Evolutionary conservation across 2,329 filamentous ascomycete genomes (phyloP), one percentile per base, ranked within the genome.

Genomic region (Claviceps pazoutovae): DNA sequence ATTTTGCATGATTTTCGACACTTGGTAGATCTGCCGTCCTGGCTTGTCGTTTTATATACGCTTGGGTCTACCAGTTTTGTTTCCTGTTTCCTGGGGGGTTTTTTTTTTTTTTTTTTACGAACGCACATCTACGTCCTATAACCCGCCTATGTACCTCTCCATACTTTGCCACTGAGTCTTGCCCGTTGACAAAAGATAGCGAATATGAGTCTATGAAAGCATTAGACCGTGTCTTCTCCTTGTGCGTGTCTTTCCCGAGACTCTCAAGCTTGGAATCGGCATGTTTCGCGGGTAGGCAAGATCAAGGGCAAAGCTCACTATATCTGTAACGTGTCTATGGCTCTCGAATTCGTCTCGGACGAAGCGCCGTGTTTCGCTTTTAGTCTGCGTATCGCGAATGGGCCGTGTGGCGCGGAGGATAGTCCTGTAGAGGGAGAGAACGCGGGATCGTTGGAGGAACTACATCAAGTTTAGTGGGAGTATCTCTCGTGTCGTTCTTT

Each of bases 131-230:
- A 4, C 13, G 26, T 9, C 17, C 60, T 68, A 70, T 62, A 68
- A 64, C 53, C 64, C 61, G 56, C 58, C 62, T 57, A 70, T 65
- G 61, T 70, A 69, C 57, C 66, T 64, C 64, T 70, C 78, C 74
- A 82, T 81, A 50, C 64, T 71, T 58, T 83, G 77, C 79, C 80
- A 83, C 61, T 83, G 75, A 26, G 78, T 80, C 67, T 80, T 83
- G 50, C 80, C 80, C 3, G 75, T 82, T 9, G 79, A 82, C 53
- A 83, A 64, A 39, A 84, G 71, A 62, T 83, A 83, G 53, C 76
- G 72, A 56, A 83, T 79, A 59, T 83, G 80, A 56, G 67, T 65
- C 78, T 80, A 23, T 7, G 4, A 21, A 37, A 1, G 16, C 2
- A 14, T 44, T 26, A 44, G 42, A 23, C 21, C 17, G 6, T 11